phyloP scores from a whole-genome alignment of 441 rosid genomes.

The Bocquillonia castaneifolia region DNA sequence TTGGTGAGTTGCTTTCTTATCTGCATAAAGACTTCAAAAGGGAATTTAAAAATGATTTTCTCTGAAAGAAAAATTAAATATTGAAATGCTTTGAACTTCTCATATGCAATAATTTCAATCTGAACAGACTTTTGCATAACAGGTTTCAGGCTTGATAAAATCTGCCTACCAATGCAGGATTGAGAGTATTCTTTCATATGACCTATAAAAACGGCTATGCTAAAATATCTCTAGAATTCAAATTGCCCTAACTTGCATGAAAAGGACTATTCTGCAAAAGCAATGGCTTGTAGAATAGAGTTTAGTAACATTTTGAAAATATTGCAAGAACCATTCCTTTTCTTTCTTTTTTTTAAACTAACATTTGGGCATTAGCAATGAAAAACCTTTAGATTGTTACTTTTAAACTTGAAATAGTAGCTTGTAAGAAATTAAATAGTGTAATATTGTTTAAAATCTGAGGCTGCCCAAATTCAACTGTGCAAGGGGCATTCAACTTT shows the following conservation, averaged over 20 bases:
- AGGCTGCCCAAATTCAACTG: not conserved
- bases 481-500: not conserved
- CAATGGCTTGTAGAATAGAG: not conserved
- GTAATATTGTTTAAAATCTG: not conserved
- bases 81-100: not conserved
- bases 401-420: not conserved
- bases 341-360: not conserved
- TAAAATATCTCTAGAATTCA: not conserved
- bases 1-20: constrained; percentile 31
- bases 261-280: not conserved
- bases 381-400: not conserved
- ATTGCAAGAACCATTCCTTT: not conserved
- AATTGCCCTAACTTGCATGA: not conserved
- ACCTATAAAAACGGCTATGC: not conserved
- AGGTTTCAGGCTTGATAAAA: not conserved
- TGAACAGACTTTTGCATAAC: not conserved
- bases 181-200: constrained; percentile 4
- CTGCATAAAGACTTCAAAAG: not conserved
- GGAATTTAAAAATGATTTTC: not conserved
- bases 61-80: not conserved
- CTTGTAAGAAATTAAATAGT: not conserved
- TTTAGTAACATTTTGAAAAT: not conserved
- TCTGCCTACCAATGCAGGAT: not conserved
- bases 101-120: not conserved
- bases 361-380: not conserved